Conservation (phyloP, 257 asterid genomes). For the Gardenia jasminoides region DNA sequence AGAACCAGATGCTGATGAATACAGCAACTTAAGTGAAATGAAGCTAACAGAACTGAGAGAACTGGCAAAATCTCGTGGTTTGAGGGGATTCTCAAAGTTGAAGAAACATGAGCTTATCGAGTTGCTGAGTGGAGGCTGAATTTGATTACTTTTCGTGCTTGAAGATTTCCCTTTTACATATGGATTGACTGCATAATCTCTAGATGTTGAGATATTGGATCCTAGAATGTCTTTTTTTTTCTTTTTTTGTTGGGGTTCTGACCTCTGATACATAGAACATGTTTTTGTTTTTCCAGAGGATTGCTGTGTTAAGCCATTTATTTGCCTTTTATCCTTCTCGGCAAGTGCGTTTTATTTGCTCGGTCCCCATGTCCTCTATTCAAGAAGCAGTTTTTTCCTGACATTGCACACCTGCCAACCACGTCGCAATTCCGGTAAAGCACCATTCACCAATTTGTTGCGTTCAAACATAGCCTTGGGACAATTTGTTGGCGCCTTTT, state of each 20-base stretch:
- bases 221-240: not conserved
- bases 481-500: no score
- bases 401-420: no score
- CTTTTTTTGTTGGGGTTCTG: no score
- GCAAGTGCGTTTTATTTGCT: not conserved
- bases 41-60: slow-evolving; percentile 36
- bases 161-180: not conserved
- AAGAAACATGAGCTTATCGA: slow-evolving; percentile 39
- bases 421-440: no score
- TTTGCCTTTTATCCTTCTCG: not conserved
- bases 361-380: not conserved
- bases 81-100: slow-evolving; percentile 38
- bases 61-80: slow-evolving; percentile 38
- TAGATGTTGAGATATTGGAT: not conserved
- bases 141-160: slow-evolving; percentile 6
- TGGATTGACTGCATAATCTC: not conserved
- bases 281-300: not conserved
- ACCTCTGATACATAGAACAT: not conserved
- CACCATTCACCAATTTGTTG: no score
- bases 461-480: no score
- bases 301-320: not conserved
- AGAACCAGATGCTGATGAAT: slow-evolving; percentile 5
- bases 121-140: slow-evolving; percentile 33
- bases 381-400: not conserved
- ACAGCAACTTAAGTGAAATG: slow-evolving; percentile 29